phyloP scores from a whole-genome alignment of 2,329 filamentous ascomycete genomes.

The Fusarium sp. region DNA sequence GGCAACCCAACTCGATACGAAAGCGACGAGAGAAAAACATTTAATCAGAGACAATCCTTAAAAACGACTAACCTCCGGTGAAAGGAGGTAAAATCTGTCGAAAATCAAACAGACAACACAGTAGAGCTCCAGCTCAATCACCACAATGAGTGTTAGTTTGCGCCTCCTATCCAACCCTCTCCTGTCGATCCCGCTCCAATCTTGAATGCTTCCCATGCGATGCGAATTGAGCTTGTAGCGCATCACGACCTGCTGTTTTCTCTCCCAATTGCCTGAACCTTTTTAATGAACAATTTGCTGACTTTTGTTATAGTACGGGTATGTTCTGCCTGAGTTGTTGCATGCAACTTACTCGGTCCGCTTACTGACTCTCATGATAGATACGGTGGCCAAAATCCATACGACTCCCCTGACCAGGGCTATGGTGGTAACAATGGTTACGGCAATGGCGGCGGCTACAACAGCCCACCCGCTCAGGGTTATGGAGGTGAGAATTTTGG shows the following conservation, averaged over 20 bases:
- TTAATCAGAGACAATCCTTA: slow-evolving; percentile 16
- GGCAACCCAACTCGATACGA: slow-evolving; percentile 19
- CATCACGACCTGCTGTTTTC: not conserved
- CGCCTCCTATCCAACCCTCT: slow-evolving; percentile 31
- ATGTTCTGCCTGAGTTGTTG: slow-evolving; percentile 49
- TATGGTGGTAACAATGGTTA: slow-evolving; percentile 42
- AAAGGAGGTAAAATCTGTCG: not conserved
- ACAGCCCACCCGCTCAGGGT: slow-evolving; percentile 34
- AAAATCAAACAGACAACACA: slow-evolving; percentile 5
- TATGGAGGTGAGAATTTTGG: slow-evolving; percentile 43
- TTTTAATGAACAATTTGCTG: not conserved
- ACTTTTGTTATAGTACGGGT: slow-evolving; percentile 63
- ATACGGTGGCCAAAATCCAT: slow-evolving; percentile 70
- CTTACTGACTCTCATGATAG: slow-evolving; percentile 55
- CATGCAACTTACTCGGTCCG: not conserved
- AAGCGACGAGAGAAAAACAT: slow-evolving; percentile 6
- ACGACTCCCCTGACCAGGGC: slow-evolving; percentile 63
- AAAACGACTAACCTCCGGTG: not conserved
- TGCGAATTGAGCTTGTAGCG: slow-evolving; percentile 1
- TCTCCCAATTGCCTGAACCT: not conserved
- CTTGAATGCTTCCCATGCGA: not conserved
- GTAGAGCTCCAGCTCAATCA: slow-evolving; percentile 32
- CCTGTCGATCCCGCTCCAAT: slow-evolving; percentile 19
- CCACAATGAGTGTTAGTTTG: slow-evolving; percentile 50
- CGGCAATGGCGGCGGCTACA: slow-evolving; percentile 40